Evolutionary conservation across 2,329 filamentous ascomycete genomes (phyloP), one percentile per base, ranked within the genome.

Genomic region (Fusarium chaquense): DNA sequence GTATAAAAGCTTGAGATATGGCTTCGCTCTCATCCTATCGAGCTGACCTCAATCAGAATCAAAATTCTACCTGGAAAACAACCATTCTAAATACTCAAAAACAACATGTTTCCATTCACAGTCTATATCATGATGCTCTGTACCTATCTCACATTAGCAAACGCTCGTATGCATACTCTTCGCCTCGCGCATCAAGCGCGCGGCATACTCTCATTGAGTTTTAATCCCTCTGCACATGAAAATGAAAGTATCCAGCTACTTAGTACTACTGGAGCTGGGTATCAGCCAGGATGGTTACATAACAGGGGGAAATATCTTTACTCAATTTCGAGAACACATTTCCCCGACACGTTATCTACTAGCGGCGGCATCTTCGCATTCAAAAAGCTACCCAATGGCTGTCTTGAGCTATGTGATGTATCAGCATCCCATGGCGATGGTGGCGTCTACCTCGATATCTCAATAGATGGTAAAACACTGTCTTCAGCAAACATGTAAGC

Each of bases 401-500:
- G 43, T 11, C 43, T 56, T 35, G 16, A 30, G 32, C 32, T 46
- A 9, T 30, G 33, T 18, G 53, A 56, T 12, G 28, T 33, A 16
- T 33, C 12, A 18, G 26, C 33, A 16, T 56, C 53, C n/a, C n/a
- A 56, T 8, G 53, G 53, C 10, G 41, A 46, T 10, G 33, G 53
- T 12, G 53, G 43, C 13, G 53, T 56, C 13, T 47, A 30, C 40
- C 22, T 56, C 15, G 53, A 56, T 9, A 26, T 56, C 9, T 46
- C 53, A 18, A 24, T n/a, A 24, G 24, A 56, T 22, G 53, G 53
- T 7, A 47, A 47, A 22, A 56, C 33, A 12, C 26, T 56, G 20
- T n/a, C 53, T 47, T 20, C 53, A 12, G 53, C 53, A 18, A 56
- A 56, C n/a, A 56, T 56, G 53, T 56, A 30, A 24, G 53, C 15